Evolutionary conservation across 208 protist species (phyloP).

Genomic region (Wallacemonas collosoma): DNA sequence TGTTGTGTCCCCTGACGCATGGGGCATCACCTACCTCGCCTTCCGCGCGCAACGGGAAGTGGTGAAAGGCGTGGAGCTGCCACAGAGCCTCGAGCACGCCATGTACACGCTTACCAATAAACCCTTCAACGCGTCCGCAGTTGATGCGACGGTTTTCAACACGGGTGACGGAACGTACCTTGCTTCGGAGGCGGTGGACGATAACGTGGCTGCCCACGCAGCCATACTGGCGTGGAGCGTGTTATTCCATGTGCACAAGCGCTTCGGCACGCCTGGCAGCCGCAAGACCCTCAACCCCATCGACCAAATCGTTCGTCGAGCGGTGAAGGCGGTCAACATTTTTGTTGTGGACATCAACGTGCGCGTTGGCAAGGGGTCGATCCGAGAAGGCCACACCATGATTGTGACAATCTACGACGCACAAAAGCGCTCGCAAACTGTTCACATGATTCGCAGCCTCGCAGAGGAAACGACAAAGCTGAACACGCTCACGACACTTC

Average conservation of each 20-base stretch:
- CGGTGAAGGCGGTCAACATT: constrained; percentile 89
- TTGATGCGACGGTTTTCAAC: constrained; percentile 64
- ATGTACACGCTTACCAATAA: constrained; percentile 64
- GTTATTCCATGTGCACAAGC: constrained; percentile 82
- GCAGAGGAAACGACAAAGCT: constrained; percentile 83
- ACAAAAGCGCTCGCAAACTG: constrained; percentile 74
- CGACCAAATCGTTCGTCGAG: constrained; percentile 87
- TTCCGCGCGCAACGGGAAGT: constrained; percentile 84
- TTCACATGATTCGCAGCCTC: constrained; percentile 90
- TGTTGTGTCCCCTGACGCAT: constrained; percentile 74
- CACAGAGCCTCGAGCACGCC: constrained; percentile 78
- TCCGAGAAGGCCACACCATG: constrained; percentile 90
- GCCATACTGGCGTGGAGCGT: constrained; percentile 77
- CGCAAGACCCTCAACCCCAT: constrained; percentile 84
- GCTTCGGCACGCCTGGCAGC: constrained; percentile 86
- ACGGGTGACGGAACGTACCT: constrained; percentile 41
- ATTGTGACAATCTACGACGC: constrained; percentile 91
- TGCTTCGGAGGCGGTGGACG: background rate
- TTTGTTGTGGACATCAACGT: constrained; percentile 92
- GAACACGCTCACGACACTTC: constrained; percentile 79
- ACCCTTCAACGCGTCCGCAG: constrained; percentile 41
- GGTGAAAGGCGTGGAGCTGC: constrained; percentile 72
- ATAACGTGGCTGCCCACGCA: constrained; percentile 40
- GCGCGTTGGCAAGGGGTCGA: constrained; percentile 85
- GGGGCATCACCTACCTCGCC: constrained; percentile 82